Conservation (phyloP, 257 asterid genomes). For the Forsythia viridissima region DNA sequence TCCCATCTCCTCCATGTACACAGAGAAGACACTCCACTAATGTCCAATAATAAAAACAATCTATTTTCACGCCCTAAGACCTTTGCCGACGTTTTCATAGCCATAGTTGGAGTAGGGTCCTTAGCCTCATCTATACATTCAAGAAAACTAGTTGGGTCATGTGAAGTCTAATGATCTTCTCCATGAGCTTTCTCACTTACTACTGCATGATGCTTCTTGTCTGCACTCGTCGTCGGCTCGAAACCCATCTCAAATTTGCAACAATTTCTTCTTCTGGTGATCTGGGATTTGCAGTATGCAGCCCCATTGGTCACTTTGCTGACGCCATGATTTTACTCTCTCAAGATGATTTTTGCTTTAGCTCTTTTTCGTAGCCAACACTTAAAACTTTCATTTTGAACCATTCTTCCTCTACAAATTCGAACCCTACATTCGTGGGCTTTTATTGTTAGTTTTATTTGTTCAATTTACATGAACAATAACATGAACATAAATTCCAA, state of each 20-base stretch:
- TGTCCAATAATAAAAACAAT: conserved; percentile 34
- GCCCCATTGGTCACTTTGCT: conserved; percentile 61
- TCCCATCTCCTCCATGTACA: conserved; percentile 46
- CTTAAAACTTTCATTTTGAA: conserved; percentile 54
- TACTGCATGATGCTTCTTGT: conserved; percentile 81
- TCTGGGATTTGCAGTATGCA: conserved; percentile 75
- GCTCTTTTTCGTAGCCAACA: conserved; percentile 72
- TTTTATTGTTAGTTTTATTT: conserved; percentile 2
- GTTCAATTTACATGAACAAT: no score
- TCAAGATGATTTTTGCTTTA: conserved; percentile 81
- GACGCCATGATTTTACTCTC: conserved; percentile 77
- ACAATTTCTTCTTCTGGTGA: conserved; percentile 79
- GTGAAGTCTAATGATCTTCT: conserved; percentile 55
- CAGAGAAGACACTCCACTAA: conserved; percentile 69
- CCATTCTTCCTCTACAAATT: conserved; percentile 29
- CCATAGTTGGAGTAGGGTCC: conserved; percentile 90
- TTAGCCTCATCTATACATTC: conserved; percentile 85
- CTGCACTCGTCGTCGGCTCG: conserved; percentile 52
- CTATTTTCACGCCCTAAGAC: conserved; percentile 75
- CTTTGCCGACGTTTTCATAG: conserved; percentile 75
- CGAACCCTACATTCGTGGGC: conserved; percentile 45
- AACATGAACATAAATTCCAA: no score
- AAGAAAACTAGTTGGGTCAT: conserved; percentile 86
- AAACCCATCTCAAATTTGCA: conserved; percentile 34
- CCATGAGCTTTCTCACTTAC: conserved; percentile 67